A percentile compares a stretch with the other conserved stretches of the same genome.
These are phyloP conservation scores for Claviceps fusiformis DNA, from an alignment of 2,329 filamentous ascomycete species.

Conservation along the genomic window DNA sequence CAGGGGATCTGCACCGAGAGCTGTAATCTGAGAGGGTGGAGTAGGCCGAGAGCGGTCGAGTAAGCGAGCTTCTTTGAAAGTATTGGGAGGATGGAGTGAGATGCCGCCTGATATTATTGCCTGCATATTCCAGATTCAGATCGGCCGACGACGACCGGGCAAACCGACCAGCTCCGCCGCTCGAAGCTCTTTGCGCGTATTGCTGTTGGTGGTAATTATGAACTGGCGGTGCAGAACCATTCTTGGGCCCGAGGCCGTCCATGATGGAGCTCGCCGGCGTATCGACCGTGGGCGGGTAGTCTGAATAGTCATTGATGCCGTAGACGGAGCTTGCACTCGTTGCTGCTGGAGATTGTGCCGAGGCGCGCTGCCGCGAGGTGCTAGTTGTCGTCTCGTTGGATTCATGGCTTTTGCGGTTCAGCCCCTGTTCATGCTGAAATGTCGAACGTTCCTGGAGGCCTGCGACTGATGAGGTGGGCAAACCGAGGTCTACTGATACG, in stretches of 20 bases:
- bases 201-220: constrained; percentile 43
- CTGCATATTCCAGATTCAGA: constrained; percentile 31
- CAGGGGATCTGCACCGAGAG: constrained; percentile 45
- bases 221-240: constrained; percentile 38
- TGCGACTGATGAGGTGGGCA: constrained; percentile 15
- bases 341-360: constrained; percentile 37
- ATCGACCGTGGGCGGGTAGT: constrained; percentile 28
- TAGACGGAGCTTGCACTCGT: constrained; percentile 45
- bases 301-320: constrained; percentile 32
- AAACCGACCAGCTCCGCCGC: constrained; percentile 20
- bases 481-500: constrained; percentile 8
- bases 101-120: constrained; percentile 43
- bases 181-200: constrained; percentile 28
- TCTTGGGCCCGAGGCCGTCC: constrained; percentile 28
- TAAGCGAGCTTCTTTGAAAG: constrained; percentile 43
- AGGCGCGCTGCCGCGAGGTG: constrained; percentile 32
- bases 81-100: constrained; percentile 44
- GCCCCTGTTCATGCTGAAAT: constrained; percentile 17
- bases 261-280: constrained; percentile 38
- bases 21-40: constrained; percentile 59
- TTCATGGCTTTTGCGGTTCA: constrained; percentile 36
- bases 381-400: constrained; percentile 36
- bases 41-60: constrained; percentile 63
- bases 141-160: constrained; percentile 35
- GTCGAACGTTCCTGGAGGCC: constrained; percentile 18